Evolutionary conservation across 2,329 filamentous ascomycete species (phyloP), one percentile per base, ranked within the genome.

Genomic region (Didymella pomorum): DNA sequence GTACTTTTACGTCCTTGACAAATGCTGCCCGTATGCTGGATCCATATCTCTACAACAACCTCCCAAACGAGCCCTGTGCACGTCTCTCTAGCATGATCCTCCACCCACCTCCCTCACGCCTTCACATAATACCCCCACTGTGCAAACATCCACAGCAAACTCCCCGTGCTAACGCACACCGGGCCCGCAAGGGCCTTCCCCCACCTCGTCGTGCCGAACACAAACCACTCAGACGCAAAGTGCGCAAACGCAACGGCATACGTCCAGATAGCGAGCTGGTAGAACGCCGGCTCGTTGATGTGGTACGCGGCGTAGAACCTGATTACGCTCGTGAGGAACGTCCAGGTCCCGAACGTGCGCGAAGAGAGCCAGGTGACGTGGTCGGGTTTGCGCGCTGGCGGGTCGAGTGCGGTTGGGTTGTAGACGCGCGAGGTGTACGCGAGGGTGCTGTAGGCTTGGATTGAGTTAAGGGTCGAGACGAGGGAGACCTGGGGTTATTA

Each of bases 401-500:
- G 10, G 76, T 77, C 65, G 46, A 61, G 77, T 72, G 37, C 76
- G 58, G 79, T 86, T 77, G 87, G 87, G 67, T 89, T 87, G 82
- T 98, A 99, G 72, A 98, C 86, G 76, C 92, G 89, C n/a, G 89
- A 87, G 8, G 93, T 93, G 80, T 91, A 96, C 76, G 88, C 83
- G 3, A 93, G 84, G 18, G 92, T 96, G 33, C 81, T 71, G 79
- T 96, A 96, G 73, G 91, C 87, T 82, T 97, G 93, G 45, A 96
- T 75, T 33, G 88, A 90, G 82, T 99, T 99, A 71, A 87, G 89
- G 58, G 95, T 83, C 28, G 94, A 92, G 56, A 96, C 85, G 56
- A 93, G 73, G 56, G 92, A 92, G 73, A 96, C 85, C 94, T 97
- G 14, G 2, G 26, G 9, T 29, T 31, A 35, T 59, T 37, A 41